A percentile compares a stretch with the other conserved stretches of the same genome.
Evolutionary conservation across 495 filamentous ascomycete genomes (phyloP).

Genomic region (Hypoxylon fragiforme): DNA sequence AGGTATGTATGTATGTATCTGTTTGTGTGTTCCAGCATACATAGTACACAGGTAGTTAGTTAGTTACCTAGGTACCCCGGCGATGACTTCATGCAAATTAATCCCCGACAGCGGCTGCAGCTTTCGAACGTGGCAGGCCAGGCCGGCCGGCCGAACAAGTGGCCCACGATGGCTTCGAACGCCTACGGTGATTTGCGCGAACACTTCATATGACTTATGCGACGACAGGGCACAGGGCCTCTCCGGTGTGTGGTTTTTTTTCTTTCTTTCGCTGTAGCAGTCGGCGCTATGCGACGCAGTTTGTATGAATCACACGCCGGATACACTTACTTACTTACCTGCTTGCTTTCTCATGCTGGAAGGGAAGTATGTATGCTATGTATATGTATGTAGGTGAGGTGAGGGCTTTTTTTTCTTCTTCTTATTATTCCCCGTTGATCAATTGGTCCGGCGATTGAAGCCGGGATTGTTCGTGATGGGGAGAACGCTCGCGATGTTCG

Average conservation of each 20-base stretch:
- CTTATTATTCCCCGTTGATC: slow-evolving; percentile 23
- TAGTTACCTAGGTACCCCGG: slow-evolving; percentile 1
- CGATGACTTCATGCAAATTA: not conserved
- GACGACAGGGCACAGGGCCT: no score
- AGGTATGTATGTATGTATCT: not conserved
- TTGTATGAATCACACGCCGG: slow-evolving; percentile 15
- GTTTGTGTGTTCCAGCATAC: not conserved
- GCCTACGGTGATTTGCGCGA: slow-evolving; percentile 22
- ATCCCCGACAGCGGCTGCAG: slow-evolving; percentile 17
- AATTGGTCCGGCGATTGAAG: slow-evolving; percentile 6
- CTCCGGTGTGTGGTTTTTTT: no score
- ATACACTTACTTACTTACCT: slow-evolving; percentile 8
- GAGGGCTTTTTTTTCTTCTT: no score
- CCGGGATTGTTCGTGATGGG: not conserved
- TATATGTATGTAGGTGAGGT: no score
- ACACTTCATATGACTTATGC: slow-evolving; percentile 11
- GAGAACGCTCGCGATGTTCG: slow-evolving; percentile 2
- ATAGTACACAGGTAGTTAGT: not conserved
- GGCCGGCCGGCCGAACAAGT: no score
- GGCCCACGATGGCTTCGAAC: slow-evolving; percentile 25
- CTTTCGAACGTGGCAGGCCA: slow-evolving; percentile 25
- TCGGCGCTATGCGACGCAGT: slow-evolving; percentile 29
- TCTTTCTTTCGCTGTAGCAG: slow-evolving; percentile 21
- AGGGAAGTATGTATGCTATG: no score
- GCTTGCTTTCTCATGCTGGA: no score